These are phyloP conservation scores for Nemania sp. DNA, from an alignment of 2,329 filamentous ascomycete genomes.

Conservation along the genomic window DNA sequence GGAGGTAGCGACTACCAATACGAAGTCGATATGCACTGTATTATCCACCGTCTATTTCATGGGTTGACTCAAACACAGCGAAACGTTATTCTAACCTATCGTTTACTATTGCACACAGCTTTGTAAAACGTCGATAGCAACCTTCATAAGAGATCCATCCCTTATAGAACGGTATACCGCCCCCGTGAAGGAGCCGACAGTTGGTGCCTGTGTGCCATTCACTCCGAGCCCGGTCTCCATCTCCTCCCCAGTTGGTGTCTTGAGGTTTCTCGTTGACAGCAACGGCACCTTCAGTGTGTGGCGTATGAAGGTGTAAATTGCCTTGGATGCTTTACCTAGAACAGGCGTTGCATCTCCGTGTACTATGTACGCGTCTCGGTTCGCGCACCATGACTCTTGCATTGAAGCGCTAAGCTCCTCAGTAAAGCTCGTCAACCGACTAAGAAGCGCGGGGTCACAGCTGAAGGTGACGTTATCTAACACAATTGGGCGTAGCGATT, in stretches of 20 bases:
- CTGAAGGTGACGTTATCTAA: constrained; percentile 25
- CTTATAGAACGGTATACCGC: constrained; percentile 31
- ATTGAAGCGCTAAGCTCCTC: constrained; percentile 13
- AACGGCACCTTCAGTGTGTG: constrained; percentile 33
- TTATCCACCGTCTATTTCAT: too few species aligned
- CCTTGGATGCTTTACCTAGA: constrained; percentile 34
- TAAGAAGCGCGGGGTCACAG: constrained; percentile 9
- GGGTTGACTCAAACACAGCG: neutral
- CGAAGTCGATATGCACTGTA: too few species aligned
- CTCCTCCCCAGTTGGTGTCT: constrained; percentile 7
- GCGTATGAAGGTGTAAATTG: constrained; percentile 35
- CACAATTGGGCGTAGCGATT: constrained; percentile 30
- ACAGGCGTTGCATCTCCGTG: constrained; percentile 33
- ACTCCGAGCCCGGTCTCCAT: constrained; percentile 6
- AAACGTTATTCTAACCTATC: neutral
- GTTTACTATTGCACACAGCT: neutral
- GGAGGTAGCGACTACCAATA: too few species aligned
- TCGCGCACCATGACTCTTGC: constrained; percentile 31
- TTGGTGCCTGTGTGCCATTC: constrained; percentile 30
- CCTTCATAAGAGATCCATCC: constrained; percentile 33
- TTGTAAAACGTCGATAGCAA: constrained; percentile 11
- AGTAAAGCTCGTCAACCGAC: constrained; percentile 19
- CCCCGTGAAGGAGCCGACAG: constrained; percentile 35
- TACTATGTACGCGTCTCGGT: constrained; percentile 33
- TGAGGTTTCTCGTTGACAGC: constrained; percentile 11